phyloP scores from a whole-genome alignment of 23 red algal species.

The Chondrus crispus region DNA sequence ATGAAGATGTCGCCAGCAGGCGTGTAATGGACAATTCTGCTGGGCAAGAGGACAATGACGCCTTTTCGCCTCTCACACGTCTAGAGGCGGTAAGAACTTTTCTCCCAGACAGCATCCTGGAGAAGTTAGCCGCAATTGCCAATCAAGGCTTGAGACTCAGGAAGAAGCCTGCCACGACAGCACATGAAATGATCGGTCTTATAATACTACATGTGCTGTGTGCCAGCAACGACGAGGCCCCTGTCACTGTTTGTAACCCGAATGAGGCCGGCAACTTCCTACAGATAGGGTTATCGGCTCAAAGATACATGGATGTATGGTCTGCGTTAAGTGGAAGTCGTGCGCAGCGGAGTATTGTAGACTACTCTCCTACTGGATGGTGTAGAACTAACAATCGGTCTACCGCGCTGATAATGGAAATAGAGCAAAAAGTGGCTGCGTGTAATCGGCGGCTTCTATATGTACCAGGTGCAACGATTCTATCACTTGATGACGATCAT shows the following conservation, averaged over 20 bases:
- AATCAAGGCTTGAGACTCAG: not conserved
- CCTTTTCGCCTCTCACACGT: not conserved
- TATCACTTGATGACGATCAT: not conserved
- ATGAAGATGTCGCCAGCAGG: not conserved
- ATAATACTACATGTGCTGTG: not conserved
- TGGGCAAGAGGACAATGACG: no score
- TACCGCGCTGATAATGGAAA: not conserved
- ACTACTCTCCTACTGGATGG: not conserved
- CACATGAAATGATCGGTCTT: not conserved
- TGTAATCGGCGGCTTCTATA: not conserved
- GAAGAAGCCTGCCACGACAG: not conserved
- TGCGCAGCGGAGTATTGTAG: not conserved
- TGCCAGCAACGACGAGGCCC: not conserved
- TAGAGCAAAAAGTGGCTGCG: slow-evolving; percentile 9
- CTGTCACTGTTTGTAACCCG: not conserved
- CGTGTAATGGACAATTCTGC: no score
- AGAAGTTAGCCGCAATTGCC: not conserved
- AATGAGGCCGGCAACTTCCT: not conserved
- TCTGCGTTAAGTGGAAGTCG: not conserved
- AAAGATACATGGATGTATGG: not conserved
- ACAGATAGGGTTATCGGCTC: not conserved
- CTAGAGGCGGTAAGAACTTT: not conserved
- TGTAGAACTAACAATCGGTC: not conserved
- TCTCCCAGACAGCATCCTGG: not conserved
- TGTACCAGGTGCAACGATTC: not conserved